These are phyloP conservation scores for Mortierella sp. DNA, from an alignment of 371 early-diverging fungal genomes.

Conservation along the genomic window DNA sequence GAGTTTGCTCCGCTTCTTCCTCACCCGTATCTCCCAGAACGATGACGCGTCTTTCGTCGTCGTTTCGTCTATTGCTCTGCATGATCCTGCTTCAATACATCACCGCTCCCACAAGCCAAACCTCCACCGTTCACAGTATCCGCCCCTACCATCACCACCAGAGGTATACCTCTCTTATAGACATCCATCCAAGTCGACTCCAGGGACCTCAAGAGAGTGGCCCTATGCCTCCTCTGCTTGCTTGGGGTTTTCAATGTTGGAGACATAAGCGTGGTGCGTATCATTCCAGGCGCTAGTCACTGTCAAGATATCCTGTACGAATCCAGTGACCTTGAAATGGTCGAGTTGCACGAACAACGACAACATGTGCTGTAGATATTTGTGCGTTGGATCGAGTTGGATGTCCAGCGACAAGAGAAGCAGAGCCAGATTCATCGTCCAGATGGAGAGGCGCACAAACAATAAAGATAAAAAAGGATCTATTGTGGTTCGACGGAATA, in stretches of 20 bases:
- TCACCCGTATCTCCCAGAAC: no score
- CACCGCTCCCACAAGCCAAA: no score
- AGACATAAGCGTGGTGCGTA: conserved; percentile 22
- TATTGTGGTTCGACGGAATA: no score
- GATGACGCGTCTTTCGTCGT: no score
- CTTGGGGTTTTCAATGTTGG: background rate
- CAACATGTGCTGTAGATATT: conserved; percentile 39
- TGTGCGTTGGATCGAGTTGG: conserved; percentile 49
- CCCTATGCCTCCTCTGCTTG: background rate
- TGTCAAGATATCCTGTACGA: conserved; percentile 50
- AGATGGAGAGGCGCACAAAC: background rate
- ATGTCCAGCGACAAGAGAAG: conserved; percentile 14
- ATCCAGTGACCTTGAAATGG: conserved; percentile 30
- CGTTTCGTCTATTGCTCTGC: no score
- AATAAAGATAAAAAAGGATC: background rate
- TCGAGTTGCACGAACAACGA: conserved; percentile 22
- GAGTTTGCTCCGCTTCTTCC: no score
- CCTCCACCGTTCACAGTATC: no score
- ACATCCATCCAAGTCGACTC: no score
- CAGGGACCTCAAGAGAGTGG: no score
- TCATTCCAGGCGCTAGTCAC: conserved; percentile 43
- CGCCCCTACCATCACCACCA: no score
- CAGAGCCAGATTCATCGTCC: background rate
- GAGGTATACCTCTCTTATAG: no score
- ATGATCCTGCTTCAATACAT: no score